These are phyloP conservation scores for Fraxinus cuspidata DNA, from an alignment of 257 asterid genomes.

Conservation along the genomic window DNA sequence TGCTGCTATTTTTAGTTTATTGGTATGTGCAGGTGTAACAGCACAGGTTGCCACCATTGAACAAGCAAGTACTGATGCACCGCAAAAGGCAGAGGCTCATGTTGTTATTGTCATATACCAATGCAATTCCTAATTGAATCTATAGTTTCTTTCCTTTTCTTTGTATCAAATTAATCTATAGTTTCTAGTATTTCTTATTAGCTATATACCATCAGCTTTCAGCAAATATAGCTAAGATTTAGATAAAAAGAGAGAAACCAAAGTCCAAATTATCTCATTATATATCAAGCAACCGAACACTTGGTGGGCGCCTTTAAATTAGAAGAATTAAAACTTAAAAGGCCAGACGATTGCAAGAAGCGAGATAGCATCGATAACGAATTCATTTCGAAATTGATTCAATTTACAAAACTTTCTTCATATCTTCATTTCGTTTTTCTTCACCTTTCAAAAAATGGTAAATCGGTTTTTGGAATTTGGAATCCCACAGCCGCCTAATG, in stretches of 20 bases:
- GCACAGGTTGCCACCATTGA: constrained; percentile 68
- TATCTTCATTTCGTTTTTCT: no score
- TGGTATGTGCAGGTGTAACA: constrained; percentile 52
- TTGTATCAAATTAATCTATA: neutral
- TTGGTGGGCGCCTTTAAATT: neutral
- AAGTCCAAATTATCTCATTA: neutral
- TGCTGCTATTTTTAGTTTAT: neutral
- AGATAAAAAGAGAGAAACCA: neutral
- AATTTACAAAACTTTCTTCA: no score
- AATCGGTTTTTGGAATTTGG: no score
- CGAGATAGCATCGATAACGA: neutral
- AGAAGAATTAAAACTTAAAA: neutral
- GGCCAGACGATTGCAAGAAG: neutral
- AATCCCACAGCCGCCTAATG: no score
- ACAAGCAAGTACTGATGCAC: constrained; percentile 48
- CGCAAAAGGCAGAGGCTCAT: constrained; percentile 67
- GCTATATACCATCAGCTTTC: neutral
- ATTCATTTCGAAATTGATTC: no score
- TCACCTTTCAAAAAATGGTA: no score
- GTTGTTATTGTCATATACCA: constrained; percentile 58
- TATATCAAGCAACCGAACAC: neutral
- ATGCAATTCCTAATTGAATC: no score
- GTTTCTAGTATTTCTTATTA: neutral
- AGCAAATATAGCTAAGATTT: neutral
- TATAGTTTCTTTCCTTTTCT: no score